Percentiles rank a stretch among this genome's conserved stretches.
These are phyloP conservation scores for Yamadazyma tumulicola DNA, from an alignment of 805 yeast genomes.

Conservation along the genomic window DNA sequence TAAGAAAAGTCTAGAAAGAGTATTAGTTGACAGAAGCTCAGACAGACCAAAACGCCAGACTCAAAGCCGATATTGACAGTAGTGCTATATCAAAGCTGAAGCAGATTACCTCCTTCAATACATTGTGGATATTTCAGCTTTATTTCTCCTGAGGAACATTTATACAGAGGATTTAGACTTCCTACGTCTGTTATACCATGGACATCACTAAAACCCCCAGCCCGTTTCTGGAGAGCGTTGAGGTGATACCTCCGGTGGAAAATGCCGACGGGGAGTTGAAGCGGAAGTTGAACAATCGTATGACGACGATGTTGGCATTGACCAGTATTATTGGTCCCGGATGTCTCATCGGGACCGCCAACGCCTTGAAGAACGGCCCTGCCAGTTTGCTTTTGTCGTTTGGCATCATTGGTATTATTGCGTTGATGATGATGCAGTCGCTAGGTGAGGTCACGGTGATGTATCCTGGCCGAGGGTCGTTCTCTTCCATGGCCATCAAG, in stretches of 20 bases:
- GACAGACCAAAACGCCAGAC: too few species aligned
- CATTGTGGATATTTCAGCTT: too few species aligned
- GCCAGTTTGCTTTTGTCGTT: slow-evolving; percentile 52
- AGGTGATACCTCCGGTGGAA: neutral
- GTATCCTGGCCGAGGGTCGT: slow-evolving; percentile 50
- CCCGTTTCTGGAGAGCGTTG: neutral
- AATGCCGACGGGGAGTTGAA: slow-evolving; percentile 33
- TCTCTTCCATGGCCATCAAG: slow-evolving; percentile 49
- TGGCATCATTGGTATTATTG: slow-evolving; percentile 49
- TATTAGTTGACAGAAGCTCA: too few species aligned
- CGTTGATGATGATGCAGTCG: slow-evolving; percentile 51
- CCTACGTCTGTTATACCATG: too few species aligned
- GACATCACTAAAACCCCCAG: too few species aligned
- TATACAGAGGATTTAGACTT: too few species aligned
- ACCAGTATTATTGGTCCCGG: slow-evolving; percentile 66
- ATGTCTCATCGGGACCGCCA: slow-evolving; percentile 50
- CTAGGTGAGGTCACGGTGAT: slow-evolving; percentile 55
- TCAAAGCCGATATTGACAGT: too few species aligned
- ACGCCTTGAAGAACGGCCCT: slow-evolving; percentile 49
- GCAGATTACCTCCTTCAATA: too few species aligned
- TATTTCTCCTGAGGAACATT: too few species aligned
- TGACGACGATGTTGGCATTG: slow-evolving; percentile 48
- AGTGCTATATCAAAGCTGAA: too few species aligned
- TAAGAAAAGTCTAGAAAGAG: too few species aligned
- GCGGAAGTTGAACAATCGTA: slow-evolving; percentile 48